Percentiles rank a stretch among this genome's conserved stretches.
Conservation (phyloP, 169 alveolate species). For the Eimeria necatrix region DNA sequence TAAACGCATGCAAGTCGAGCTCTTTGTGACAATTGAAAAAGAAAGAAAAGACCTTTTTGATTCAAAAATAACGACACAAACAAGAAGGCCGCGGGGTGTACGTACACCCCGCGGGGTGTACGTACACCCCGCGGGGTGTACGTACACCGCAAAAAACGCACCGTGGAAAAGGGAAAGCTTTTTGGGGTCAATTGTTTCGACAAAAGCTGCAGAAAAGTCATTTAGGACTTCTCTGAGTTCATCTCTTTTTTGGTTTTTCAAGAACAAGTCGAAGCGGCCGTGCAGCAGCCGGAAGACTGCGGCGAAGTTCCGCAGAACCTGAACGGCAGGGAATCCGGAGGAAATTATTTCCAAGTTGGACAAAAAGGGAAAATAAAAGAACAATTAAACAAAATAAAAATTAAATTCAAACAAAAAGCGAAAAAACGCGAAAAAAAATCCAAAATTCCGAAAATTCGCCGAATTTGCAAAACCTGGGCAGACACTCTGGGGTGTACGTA, state of each 20-base stretch:
- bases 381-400: not conserved
- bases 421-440: not conserved
- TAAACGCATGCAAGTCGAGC: too few relatives aligned
- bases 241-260: not conserved
- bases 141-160: too few relatives aligned
- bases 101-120: too few relatives aligned
- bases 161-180: constrained; percentile 61
- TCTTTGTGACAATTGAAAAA: too few relatives aligned
- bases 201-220: constrained; percentile 37
- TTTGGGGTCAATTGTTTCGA: constrained; percentile 8
- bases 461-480: not conserved
- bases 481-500: not conserved
- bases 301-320: constrained; percentile 44
- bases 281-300: constrained; percentile 37
- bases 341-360: not conserved
- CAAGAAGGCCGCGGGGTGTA: too few relatives aligned
- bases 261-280: constrained; percentile 36
- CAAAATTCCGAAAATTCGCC: not conserved
- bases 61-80: too few relatives aligned
- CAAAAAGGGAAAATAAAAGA: not conserved
- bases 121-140: too few relatives aligned
- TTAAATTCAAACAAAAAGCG: not conserved
- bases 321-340: not conserved
- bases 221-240: not conserved
- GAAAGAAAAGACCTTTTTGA: too few relatives aligned